A percentile compares a stretch with the other conserved stretches of the same genome.
Conservation (phyloP, 1,284 basidiomycete species). For the Abortiporus biennis region DNA sequence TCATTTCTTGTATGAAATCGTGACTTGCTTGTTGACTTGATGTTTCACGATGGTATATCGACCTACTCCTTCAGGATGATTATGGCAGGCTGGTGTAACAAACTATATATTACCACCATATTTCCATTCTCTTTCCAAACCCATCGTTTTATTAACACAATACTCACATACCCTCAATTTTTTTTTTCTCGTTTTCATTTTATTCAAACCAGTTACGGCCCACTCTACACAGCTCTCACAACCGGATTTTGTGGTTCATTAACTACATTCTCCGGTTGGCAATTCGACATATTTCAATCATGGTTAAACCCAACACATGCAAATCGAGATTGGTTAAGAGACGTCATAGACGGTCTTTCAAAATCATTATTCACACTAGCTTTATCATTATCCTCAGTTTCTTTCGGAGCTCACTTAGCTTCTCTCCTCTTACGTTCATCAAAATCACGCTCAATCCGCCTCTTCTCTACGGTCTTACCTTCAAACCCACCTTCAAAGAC, state of each 20-base stretch:
- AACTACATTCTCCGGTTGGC: constrained; percentile 97
- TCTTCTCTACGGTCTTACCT: constrained; percentile 10
- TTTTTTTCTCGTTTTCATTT: too few relatives aligned
- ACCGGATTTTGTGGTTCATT: constrained; percentile 96
- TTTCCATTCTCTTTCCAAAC: too few relatives aligned
- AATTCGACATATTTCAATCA: constrained; percentile 81
- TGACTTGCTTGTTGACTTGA: too few relatives aligned
- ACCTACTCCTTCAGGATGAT: too few relatives aligned
- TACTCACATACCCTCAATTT: constrained; percentile 3
- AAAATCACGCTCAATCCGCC: constrained; percentile 26
- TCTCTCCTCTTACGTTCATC: constrained; percentile 32
- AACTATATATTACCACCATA: too few relatives aligned
- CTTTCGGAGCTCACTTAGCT: constrained; percentile 54
- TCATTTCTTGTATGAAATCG: too few relatives aligned
- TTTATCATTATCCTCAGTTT: constrained; percentile 60
- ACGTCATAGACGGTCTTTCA: constrained; percentile 84
- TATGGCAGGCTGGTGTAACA: too few relatives aligned
- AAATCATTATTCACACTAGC: constrained; percentile 77
- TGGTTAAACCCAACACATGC: constrained; percentile 71
- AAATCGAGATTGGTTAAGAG: constrained; percentile 64
- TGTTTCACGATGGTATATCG: too few relatives aligned
- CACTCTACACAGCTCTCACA: constrained; percentile 83
- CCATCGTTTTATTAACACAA: too few relatives aligned
- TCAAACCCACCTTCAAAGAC: constrained; percentile 32
- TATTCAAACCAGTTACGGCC: constrained; percentile 86